These are phyloP conservation scores for Trichoderma hamatum DNA, from an alignment of 2,329 filamentous ascomycete species.

Conservation along the genomic window DNA sequence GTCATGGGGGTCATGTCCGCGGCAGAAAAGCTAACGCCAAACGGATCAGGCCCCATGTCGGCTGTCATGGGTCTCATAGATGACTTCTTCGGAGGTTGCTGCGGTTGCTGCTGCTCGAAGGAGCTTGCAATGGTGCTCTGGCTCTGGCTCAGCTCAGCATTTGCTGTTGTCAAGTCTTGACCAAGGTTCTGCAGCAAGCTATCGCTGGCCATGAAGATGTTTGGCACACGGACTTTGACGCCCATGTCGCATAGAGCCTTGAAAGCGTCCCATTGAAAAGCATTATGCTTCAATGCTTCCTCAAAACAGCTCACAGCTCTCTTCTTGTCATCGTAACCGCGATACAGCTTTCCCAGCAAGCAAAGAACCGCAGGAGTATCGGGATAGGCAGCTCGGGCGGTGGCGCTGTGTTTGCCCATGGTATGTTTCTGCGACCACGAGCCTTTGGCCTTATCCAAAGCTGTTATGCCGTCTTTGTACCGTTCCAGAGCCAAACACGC, in stretches of 20 bases:
- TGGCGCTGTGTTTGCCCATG: constrained; percentile 83
- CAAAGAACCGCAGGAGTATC: constrained; percentile 85
- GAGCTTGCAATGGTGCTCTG: constrained; percentile 37
- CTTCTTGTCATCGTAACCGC: constrained; percentile 77
- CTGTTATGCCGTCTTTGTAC: constrained; percentile 78
- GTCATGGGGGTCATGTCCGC: constrained; percentile 47
- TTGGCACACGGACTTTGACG: constrained; percentile 76
- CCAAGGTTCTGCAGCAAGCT: constrained; percentile 54
- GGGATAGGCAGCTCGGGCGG: constrained; percentile 71
- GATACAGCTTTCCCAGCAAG: constrained; percentile 84
- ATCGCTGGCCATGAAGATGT: constrained; percentile 79
- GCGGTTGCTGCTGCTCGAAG: not conserved
- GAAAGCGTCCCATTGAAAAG: constrained; percentile 98
- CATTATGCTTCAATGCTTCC: constrained; percentile 84
- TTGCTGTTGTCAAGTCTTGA: constrained; percentile 34
- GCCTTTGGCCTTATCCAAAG: constrained; percentile 79
- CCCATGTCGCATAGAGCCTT: constrained; percentile 85
- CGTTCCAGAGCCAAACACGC: constrained; percentile 79
- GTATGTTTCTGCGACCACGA: constrained; percentile 75
- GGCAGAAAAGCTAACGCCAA: constrained; percentile 50
- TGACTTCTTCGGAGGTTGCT: constrained; percentile 45
- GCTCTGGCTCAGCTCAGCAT: constrained; percentile 38
- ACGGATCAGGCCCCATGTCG: constrained; percentile 52
- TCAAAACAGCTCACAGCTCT: constrained; percentile 87
- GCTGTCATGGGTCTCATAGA: constrained; percentile 43